phyloP scores from a whole-genome alignment of 768 basidiomycete species.

The Podaxis sp. region DNA sequence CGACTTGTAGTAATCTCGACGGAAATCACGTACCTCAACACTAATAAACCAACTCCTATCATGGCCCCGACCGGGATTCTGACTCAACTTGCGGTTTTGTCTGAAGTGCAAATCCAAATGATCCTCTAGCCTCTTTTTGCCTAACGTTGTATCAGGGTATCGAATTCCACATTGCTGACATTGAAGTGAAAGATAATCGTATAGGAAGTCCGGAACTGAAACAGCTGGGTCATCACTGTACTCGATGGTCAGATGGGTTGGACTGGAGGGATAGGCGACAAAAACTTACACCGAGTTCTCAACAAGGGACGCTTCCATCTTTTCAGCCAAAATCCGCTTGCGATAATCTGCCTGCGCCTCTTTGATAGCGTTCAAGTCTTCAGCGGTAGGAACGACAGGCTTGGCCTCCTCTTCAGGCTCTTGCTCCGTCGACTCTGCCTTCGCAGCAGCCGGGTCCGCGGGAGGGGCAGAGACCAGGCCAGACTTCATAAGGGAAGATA shows the following conservation, averaged over 20 bases:
- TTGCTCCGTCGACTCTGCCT: slow-evolving; percentile 22
- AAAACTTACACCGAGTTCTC: slow-evolving; percentile 68
- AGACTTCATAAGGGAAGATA: slow-evolving; percentile 74
- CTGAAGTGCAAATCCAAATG: slow-evolving; percentile 97
- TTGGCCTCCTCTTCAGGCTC: slow-evolving; percentile 14
- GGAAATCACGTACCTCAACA: slow-evolving; percentile 61
- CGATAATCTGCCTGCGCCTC: slow-evolving; percentile 61
- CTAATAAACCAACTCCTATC: slow-evolving; percentile 88
- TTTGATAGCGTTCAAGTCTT: slow-evolving; percentile 24
- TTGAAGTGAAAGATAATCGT: slow-evolving; percentile 72
- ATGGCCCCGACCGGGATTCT: slow-evolving; percentile 79
- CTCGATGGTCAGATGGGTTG: slow-evolving; percentile 14
- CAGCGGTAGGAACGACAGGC: neutral
- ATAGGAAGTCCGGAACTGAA: slow-evolving; percentile 64
- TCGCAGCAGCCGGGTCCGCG: neutral
- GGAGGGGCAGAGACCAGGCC: slow-evolving; percentile 59
- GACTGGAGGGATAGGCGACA: neutral
- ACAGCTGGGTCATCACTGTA: slow-evolving; percentile 60
- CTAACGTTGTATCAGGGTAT: slow-evolving; percentile 69
- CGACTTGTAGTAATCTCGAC: neutral
- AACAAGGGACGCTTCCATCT: slow-evolving; percentile 60
- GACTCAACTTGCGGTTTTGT: slow-evolving; percentile 83
- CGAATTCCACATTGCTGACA: slow-evolving; percentile 95
- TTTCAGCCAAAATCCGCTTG: slow-evolving; percentile 55
- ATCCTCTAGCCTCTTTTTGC: slow-evolving; percentile 77